Conservation (phyloP, 2,329 filamentous ascomycete genomes). For the Blastomyces percursus region DNA sequence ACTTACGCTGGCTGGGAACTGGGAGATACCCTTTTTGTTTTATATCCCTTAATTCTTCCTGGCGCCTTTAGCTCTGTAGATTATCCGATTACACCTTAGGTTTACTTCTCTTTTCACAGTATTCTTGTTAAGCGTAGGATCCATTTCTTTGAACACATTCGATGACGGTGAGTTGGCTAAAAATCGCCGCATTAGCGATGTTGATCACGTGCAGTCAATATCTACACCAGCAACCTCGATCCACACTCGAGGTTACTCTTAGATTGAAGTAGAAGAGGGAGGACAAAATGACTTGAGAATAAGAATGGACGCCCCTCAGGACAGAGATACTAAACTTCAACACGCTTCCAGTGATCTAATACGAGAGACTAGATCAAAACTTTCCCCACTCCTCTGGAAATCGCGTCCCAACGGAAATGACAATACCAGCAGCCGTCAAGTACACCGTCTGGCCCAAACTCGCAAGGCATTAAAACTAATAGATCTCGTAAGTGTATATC, state of each 20-base stretch:
- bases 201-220: neutral
- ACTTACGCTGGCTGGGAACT: neutral
- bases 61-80: neutral
- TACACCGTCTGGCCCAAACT: conserved; percentile 30
- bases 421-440: conserved; percentile 18
- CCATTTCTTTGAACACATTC: neutral
- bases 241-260: too few species aligned
- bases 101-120: neutral
- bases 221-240: neutral
- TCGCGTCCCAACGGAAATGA: conserved; percentile 15
- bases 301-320: conserved; percentile 36
- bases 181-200: neutral
- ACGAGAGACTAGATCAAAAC: conserved; percentile 31
- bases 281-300: neutral
- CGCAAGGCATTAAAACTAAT: conserved; percentile 31
- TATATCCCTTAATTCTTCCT: neutral
- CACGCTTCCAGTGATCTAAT: conserved; percentile 36
- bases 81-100: neutral
- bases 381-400: conserved; percentile 36
- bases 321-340: conserved; percentile 38
- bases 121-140: neutral
- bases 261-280: neutral
- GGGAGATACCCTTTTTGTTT: neutral
- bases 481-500: conserved; percentile 26
- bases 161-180: neutral